Evolutionary conservation across 176 grass and related monocot species (phyloP), one percentile per base, ranked within the genome.

Genomic region (Carex parvula): DNA sequence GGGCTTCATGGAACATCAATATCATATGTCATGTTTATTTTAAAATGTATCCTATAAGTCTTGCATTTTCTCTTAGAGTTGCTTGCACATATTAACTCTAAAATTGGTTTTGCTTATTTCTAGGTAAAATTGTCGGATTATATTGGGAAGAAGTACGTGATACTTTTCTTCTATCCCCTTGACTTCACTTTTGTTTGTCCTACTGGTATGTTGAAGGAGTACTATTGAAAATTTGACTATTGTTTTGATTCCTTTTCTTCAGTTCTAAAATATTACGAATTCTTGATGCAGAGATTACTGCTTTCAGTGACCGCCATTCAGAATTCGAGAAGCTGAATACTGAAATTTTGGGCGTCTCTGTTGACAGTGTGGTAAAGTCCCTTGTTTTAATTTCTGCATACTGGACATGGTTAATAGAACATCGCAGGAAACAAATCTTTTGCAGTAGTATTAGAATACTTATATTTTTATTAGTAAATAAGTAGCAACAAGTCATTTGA

Each of bases 171-270:
- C 85, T 97, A 97, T 79, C 94, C 94, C n/a, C 78, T 97, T 79
- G 91, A 97, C 69, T 97, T 97, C 89, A 97, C 94, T 54, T 97
- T 97, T 33, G 94, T 97, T 78, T 97, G 91, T 56, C 94, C 94
- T 0, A 97, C 94, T 54, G 94, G 94, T 97, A 54, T 66, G 85
- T 81, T 83, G 26, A 54, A 82, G 13, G 22, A 53, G 62, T 22
- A 22, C 16, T 57, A 37, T 21, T 24, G 8, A 11, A 48, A 33
- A 46, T 68, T 83, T 83, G 48, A 46, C 8, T 24, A 32, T 67
- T 65, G 16, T 18, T 54, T 44, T 24, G 29, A 46, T 81, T 68
- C 7, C 24, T 68, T 32, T 63, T 10, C 21, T 52, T 44, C 6
- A 55, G 5, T 32, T 52, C 20, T 83, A 81, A 63, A 62, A 5